Conservation (phyloP, 306 rosid species). For the Urtica urens region DNA sequence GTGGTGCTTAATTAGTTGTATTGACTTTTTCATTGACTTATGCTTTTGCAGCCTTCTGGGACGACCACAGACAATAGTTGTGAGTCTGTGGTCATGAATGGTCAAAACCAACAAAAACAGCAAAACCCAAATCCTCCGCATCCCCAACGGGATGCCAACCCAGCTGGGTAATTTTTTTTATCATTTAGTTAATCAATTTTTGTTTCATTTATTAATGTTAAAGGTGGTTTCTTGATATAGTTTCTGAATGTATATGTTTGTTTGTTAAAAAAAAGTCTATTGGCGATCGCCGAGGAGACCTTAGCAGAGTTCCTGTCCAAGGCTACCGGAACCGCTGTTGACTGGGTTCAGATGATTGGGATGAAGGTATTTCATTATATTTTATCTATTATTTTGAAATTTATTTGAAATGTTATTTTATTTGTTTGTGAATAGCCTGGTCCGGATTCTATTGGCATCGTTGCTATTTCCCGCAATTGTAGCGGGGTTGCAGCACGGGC, state of each 20-base stretch:
- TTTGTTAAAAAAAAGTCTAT: slow-evolving; percentile 61
- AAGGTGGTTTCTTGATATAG: not conserved
- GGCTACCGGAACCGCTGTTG: slow-evolving; percentile 99
- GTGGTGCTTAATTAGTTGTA: not conserved
- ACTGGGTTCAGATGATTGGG: slow-evolving; percentile 99
- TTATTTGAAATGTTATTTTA: not conserved
- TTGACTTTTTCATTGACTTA: not conserved
- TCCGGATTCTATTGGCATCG: slow-evolving; percentile 99
- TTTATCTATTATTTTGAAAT: not conserved
- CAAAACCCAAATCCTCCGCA: slow-evolving; percentile 95
- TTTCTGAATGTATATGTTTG: not conserved
- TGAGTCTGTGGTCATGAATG: slow-evolving; percentile 99
- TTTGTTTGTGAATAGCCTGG: slow-evolving; percentile 76
- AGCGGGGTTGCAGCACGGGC: slow-evolving; percentile 98
- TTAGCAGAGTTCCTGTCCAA: slow-evolving; percentile 99
- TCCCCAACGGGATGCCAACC: slow-evolving; percentile 90
- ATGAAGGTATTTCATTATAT: slow-evolving; percentile 61
- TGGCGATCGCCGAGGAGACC: slow-evolving; percentile 98
- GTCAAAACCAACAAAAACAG: slow-evolving; percentile 81
- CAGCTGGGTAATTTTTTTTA: slow-evolving; percentile 64
- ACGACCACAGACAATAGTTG: slow-evolving; percentile 97
- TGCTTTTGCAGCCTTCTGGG: slow-evolving; percentile 46
- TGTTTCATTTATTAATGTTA: not conserved
- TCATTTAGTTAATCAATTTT: not conserved
- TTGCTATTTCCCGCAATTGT: slow-evolving; percentile 97